Conservation (phyloP, 805 yeast species). For the Teunomyces atbi region DNA sequence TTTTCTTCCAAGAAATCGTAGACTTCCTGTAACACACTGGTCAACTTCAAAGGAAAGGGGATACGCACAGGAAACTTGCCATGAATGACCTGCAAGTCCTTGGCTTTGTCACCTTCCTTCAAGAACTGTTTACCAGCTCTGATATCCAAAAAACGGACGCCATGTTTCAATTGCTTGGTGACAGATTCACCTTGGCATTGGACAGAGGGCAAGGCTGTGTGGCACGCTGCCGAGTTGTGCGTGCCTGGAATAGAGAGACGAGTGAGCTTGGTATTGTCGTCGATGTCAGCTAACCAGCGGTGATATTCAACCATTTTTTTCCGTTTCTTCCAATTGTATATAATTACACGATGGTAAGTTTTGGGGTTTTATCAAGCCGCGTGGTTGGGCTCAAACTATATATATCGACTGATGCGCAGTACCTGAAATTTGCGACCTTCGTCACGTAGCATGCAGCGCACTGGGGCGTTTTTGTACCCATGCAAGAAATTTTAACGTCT, state of each 20-base stretch:
- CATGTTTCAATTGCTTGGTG: slow-evolving; percentile 62
- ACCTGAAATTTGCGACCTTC: slow-evolving; percentile 2
- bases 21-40: slow-evolving; percentile 53
- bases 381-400: not conserved
- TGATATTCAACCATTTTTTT: slow-evolving; percentile 37
- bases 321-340: not conserved
- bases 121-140: slow-evolving; percentile 60
- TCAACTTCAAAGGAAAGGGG: slow-evolving; percentile 53
- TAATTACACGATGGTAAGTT: not conserved
- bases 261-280: slow-evolving; percentile 51
- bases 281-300: slow-evolving; percentile 55
- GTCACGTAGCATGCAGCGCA: not conserved
- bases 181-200: slow-evolving; percentile 69
- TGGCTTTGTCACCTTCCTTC: slow-evolving; percentile 47
- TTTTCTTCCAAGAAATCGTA: slow-evolving; percentile 54
- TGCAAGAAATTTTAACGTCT: slow-evolving; percentile 1
- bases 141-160: slow-evolving; percentile 73
- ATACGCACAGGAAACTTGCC: slow-evolving; percentile 74
- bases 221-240: slow-evolving; percentile 77
- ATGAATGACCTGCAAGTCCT: slow-evolving; percentile 65
- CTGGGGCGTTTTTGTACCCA: not conserved
- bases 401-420: not conserved
- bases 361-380: not conserved
- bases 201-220: slow-evolving; percentile 70
- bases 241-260: slow-evolving; percentile 75